These are phyloP conservation scores for Anisodus acutangulus DNA, from an alignment of 257 asterid species.

Conservation along the genomic window DNA sequence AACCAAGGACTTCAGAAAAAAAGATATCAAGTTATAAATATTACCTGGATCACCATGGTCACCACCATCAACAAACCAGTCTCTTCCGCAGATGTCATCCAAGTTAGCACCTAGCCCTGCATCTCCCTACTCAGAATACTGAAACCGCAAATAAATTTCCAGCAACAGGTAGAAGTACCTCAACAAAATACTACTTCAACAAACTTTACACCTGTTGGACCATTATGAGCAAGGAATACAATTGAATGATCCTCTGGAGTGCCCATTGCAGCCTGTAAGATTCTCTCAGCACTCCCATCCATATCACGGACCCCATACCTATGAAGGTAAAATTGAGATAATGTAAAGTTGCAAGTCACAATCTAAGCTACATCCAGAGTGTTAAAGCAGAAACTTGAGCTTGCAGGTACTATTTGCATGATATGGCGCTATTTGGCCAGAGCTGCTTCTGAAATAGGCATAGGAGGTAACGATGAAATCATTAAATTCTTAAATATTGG, in stretches of 20 bases:
- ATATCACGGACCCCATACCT: conserved; percentile 75
- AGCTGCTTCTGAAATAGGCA: background rate
- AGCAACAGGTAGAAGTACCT: conserved; percentile 3
- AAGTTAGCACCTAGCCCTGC: conserved; percentile 76
- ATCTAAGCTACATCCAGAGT: conserved; percentile 26
- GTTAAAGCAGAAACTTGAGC: background rate
- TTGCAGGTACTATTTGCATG: conserved; percentile 14
- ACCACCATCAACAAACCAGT: conserved; percentile 77
- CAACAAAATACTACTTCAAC: conserved; percentile 23
- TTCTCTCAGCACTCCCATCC: conserved; percentile 74
- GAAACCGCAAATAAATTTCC: conserved; percentile 25
- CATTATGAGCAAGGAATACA: conserved; percentile 91
- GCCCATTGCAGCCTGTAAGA: conserved; percentile 64
- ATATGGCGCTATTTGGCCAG: background rate
- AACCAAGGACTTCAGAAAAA: background rate
- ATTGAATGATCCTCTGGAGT: conserved; percentile 73
- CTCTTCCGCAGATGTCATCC: conserved; percentile 89
- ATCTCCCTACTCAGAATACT: conserved; percentile 27
- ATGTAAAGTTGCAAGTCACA: conserved; percentile 21
- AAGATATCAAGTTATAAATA: conserved; percentile 3
- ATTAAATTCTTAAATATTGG: background rate
- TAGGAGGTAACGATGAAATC: background rate
- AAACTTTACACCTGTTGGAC: conserved; percentile 72
- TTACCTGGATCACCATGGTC: conserved; percentile 97
- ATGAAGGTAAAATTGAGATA: conserved; percentile 32